A percentile compares a stretch with the other conserved stretches of the same genome.
phyloP scores from a whole-genome alignment of 108 stramenopile genomes.

The Cyclotella distinguenda region DNA sequence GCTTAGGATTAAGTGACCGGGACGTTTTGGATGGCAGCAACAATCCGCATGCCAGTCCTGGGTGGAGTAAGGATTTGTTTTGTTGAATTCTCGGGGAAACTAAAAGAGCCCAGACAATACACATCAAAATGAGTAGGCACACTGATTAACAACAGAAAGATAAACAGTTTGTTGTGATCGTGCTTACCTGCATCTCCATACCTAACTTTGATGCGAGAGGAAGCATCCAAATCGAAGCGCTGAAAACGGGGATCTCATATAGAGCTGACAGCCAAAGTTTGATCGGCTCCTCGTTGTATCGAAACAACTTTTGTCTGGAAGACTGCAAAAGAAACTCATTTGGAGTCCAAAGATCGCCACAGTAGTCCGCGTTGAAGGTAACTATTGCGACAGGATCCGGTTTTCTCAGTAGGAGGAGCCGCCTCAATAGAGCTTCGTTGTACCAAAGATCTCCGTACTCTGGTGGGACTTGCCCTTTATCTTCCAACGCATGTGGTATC shows the following conservation, averaged over 20 bases:
- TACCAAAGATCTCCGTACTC: constrained; percentile 21
- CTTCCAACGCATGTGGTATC: constrained; percentile 37
- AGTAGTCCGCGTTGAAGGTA: constrained; percentile 43
- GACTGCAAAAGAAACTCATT: not conserved
- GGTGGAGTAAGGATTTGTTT: constrained; percentile 23
- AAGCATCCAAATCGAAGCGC: constrained; percentile 37
- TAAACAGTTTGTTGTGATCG: too few species aligned
- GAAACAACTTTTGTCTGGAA: constrained; percentile 6
- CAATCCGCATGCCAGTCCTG: constrained; percentile 24
- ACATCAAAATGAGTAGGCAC: too few species aligned
- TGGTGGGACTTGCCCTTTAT: constrained; percentile 8
- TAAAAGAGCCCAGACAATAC: too few species aligned
- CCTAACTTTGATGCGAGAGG: constrained; percentile 37
- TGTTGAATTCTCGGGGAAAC: constrained; percentile 7
- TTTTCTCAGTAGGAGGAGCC: constrained; percentile 34
- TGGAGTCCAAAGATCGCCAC: constrained; percentile 13
- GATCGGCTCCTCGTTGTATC: constrained; percentile 23
- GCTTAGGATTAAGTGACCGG: constrained; percentile 24
- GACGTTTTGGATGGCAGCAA: constrained; percentile 20
- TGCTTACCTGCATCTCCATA: constrained; percentile 2
- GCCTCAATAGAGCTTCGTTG: constrained; percentile 19
- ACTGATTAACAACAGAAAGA: too few species aligned
- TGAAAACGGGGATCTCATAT: constrained; percentile 39
- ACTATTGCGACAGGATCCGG: constrained; percentile 36
- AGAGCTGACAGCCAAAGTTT: constrained; percentile 32